Percentiles rank a stretch among this genome's conserved stretches.
Evolutionary conservation across 2,329 filamentous ascomycete species (phyloP).

Genomic region (Aureobasidium subglaciale): DNA sequence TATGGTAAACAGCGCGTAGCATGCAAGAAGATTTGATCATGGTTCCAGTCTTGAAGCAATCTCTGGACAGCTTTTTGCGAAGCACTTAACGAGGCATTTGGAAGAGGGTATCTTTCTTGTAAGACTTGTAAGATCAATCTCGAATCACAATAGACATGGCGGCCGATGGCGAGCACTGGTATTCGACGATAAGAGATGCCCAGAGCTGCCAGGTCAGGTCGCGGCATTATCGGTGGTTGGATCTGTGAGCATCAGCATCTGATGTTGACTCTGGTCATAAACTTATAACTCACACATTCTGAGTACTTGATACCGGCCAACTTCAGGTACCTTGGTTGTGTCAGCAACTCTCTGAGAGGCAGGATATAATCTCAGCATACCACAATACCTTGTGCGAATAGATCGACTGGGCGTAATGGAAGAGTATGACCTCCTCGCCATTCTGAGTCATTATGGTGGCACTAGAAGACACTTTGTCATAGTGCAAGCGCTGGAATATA

Average conservation of each 20-base stretch:
- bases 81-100: slow-evolving; percentile 28
- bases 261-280: not conserved
- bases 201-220: slow-evolving; percentile 55
- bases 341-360: not conserved
- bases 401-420: slow-evolving; percentile 60
- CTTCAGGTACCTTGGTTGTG: slow-evolving; percentile 45
- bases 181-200: slow-evolving; percentile 63
- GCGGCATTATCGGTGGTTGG: slow-evolving; percentile 60
- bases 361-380: slow-evolving; percentile 22
- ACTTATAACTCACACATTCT: slow-evolving; percentile 50
- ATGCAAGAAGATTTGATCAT: slow-evolving; percentile 51
- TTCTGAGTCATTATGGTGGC: slow-evolving; percentile 23
- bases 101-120: slow-evolving; percentile 37
- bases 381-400: slow-evolving; percentile 57
- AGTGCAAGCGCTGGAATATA: not conserved
- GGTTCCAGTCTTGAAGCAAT: slow-evolving; percentile 50
- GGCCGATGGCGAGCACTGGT: slow-evolving; percentile 58
- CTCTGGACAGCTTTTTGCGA: slow-evolving; percentile 40
- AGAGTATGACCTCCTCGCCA: slow-evolving; percentile 47
- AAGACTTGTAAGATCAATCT: slow-evolving; percentile 61
- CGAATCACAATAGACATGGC: slow-evolving; percentile 63
- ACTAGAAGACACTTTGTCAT: not conserved
- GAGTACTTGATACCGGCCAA: slow-evolving; percentile 58
- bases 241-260: not conserved
- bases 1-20: slow-evolving; percentile 50